A percentile compares a stretch with the other conserved stretches of the same genome.
Evolutionary conservation across 768 basidiomycete genomes (phyloP).

Genomic region (Boletellus emodensis): DNA sequence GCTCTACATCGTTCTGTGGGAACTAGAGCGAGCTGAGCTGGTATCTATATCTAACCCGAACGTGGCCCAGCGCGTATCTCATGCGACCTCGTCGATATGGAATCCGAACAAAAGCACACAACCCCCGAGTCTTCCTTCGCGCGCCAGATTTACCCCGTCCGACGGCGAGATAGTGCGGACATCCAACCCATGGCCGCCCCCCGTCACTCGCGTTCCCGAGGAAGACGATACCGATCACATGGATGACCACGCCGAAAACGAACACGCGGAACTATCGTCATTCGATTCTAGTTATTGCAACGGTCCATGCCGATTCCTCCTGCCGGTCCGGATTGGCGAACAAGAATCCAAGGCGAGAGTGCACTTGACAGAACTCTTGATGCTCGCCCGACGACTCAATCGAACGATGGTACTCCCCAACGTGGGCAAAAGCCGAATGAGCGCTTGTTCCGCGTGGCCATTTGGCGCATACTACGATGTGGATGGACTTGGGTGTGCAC

Average conservation of each 20-base stretch:
- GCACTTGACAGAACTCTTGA: slow-evolving; percentile 50
- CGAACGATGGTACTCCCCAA: slow-evolving; percentile 61
- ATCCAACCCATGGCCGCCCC: slow-evolving; percentile 29
- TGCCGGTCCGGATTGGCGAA: slow-evolving; percentile 49
- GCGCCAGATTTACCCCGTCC: not conserved
- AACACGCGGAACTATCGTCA: not conserved
- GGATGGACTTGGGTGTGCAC: slow-evolving; percentile 17
- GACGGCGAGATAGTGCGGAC: not conserved
- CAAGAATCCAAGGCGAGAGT: slow-evolving; percentile 56
- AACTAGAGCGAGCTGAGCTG: slow-evolving; percentile 13
- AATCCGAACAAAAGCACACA: not conserved
- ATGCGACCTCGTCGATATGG: not conserved
- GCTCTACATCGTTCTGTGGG: slow-evolving; percentile 22
- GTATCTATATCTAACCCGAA: not conserved
- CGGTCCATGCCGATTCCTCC: slow-evolving; percentile 41
- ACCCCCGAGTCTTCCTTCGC: not conserved
- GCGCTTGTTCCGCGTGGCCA: slow-evolving; percentile 45
- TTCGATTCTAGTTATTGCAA: slow-evolving; percentile 24
- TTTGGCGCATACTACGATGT: slow-evolving; percentile 51
- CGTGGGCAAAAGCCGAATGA: slow-evolving; percentile 52
- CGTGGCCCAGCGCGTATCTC: not conserved
- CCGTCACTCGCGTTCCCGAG: slow-evolving; percentile 35
- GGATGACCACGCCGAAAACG: not conserved
- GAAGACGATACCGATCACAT: slow-evolving; percentile 2
- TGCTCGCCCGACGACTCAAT: slow-evolving; percentile 46